Base-by-base conservation (phyloP, 108 stramenopile species). In the Nitzschia palea region DNA sequence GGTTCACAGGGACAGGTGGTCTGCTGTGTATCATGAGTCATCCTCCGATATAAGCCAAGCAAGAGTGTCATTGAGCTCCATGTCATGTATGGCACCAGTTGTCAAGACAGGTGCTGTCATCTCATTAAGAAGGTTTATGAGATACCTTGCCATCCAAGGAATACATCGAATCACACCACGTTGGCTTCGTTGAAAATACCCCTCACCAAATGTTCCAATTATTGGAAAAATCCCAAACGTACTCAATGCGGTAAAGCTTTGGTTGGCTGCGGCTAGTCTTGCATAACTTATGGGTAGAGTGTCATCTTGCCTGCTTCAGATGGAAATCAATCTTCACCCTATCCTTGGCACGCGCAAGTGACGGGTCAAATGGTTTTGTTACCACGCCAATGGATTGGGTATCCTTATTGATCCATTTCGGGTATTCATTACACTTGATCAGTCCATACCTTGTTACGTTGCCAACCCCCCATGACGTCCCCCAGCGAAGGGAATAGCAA, bases 191-290 rank as follows among this genome's bases (percentile, higher is more conserved):
- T 55, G 54, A n/a, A 55, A 55, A 26, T 73, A 78, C 9, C 67
- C 71, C 4, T 62, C 28, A 5, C 77, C 77, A 67, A 68, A 78
- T 17, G 71, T 69, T 44, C 61, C 57, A 10, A 78, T 4, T 10
- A 73, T 29, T 17, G 77, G 77, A 56, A 78, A 78, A 1, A 73
- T 58, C 15, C 59, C 57, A 34, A 78, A 78, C 8, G 71, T 63
- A 8, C 30, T 31, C 31, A 32, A 14, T 31, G 54, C 25, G 14
- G 54, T 31, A 30, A 55, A 55, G 30, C 30, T 32, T 55, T 55
- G 54, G 22, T 55, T 73, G 2, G 77, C 77, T 61, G 68, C 55
- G 48, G 55, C 65, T 0, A 78, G 44, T 22, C 77, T 28, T 26
- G 71, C 71, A 44, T 55, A 78, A 2, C 71, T 66, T 17, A 78